Evolutionary conservation across 2,329 filamentous ascomycete species (phyloP).

Genomic region (Didymella pinodella): DNA sequence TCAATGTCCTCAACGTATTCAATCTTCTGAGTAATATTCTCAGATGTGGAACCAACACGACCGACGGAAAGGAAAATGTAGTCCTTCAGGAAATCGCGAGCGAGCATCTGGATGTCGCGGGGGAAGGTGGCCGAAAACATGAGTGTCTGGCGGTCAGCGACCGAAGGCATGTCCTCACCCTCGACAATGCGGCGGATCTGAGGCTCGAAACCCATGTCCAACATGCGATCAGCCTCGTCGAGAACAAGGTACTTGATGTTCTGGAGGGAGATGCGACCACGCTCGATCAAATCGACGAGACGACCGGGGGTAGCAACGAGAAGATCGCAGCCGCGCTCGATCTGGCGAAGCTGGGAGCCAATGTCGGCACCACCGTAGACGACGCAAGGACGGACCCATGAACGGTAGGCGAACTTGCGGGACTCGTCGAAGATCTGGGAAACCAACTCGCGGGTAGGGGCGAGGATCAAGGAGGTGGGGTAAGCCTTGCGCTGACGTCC

Average conservation of each 20-base stretch:
- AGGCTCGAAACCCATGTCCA: constrained; percentile 99
- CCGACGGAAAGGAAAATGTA: constrained; percentile 99
- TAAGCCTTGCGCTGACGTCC: constrained; percentile 97
- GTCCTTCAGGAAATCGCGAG: constrained; percentile 97
- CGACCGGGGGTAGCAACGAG: constrained; percentile 96
- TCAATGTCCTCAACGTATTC: constrained; percentile 97
- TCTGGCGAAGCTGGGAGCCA: constrained; percentile 95
- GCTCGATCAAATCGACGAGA: constrained; percentile 97
- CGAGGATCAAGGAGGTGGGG: constrained; percentile 93
- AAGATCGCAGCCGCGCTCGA: constrained; percentile 96
- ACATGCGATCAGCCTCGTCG: constrained; percentile 99
- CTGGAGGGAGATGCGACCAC: constrained; percentile 93
- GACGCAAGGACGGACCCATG: constrained; percentile 97
- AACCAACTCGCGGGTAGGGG: constrained; percentile 96
- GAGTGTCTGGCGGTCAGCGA: constrained; percentile 89
- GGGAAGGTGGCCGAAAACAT: constrained; percentile 99
- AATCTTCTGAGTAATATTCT: constrained; percentile 99
- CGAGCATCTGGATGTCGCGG: constrained; percentile 98
- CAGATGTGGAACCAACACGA: constrained; percentile 98
- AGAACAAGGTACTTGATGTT: constrained; percentile 99
- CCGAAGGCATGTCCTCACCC: constrained; percentile 94
- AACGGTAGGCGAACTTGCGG: constrained; percentile 98
- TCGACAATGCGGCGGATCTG: constrained; percentile 99
- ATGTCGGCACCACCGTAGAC: constrained; percentile 99
- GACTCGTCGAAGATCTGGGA: constrained; percentile 98